A percentile compares a stretch with the other conserved stretches of the same genome.
These are phyloP conservation scores for Debaryomycetaceae sp. DNA, from an alignment of 1,139 yeast species.

Conservation along the genomic window DNA sequence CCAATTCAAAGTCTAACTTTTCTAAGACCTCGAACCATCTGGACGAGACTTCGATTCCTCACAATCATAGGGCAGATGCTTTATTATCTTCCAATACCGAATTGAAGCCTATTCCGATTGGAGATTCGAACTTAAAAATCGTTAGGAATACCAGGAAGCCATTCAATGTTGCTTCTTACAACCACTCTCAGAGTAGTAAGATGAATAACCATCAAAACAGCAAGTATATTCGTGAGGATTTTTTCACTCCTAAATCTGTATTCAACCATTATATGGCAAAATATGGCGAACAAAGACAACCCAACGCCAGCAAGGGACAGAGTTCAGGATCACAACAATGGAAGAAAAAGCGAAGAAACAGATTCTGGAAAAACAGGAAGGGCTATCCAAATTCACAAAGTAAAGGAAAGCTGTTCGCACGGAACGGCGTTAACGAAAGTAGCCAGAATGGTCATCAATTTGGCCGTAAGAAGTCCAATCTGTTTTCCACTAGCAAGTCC, in stretches of 20 bases:
- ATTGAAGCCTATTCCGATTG: constrained; percentile 44
- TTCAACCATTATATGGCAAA: constrained; percentile 71
- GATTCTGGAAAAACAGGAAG: constrained; percentile 25
- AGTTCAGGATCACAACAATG: constrained; percentile 18
- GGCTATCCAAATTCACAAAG: constrained; percentile 4
- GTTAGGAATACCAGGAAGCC: constrained; percentile 56
- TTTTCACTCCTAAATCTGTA: constrained; percentile 74
- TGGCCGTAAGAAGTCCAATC: constrained; percentile 23
- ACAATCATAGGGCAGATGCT: constrained; percentile 47
- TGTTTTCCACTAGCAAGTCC: constrained; percentile 19
- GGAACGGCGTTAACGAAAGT: constrained; percentile 11
- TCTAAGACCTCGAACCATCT: constrained; percentile 2
- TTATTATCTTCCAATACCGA: constrained; percentile 38
- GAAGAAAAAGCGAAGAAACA: constrained; percentile 31
- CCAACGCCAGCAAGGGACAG: constrained; percentile 8
- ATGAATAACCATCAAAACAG: constrained; percentile 15
- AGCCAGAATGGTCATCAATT: constrained; percentile 4
- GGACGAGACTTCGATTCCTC: constrained; percentile 24
- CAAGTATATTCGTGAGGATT: constrained; percentile 62
- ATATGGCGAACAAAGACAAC: constrained; percentile 43
- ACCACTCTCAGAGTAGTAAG: constrained; percentile 33
- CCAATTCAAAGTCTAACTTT: constrained; percentile 4
- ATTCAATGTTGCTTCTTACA: constrained; percentile 55
- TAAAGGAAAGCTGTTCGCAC: constrained; percentile 8
- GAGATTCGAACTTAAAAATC: constrained; percentile 28